Evolutionary conservation across 2,329 filamentous ascomycete genomes (phyloP).

Genomic region (Colletotrichum coccodes): DNA sequence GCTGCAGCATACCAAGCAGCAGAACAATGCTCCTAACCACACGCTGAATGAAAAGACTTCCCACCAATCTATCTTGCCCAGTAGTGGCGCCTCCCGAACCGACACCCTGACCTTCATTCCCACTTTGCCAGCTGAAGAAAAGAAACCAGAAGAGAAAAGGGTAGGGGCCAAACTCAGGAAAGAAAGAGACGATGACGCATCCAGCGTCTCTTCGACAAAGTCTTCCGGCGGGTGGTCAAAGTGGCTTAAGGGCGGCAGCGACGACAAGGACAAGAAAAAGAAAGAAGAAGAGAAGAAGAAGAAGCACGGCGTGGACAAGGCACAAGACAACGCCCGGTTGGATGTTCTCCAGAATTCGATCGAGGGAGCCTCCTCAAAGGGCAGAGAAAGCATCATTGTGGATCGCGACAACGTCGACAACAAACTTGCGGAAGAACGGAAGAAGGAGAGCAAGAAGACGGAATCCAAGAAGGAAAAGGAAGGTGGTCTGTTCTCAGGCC

Average conservation of each 20-base stretch:
- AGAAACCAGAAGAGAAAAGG: constrained; percentile 71
- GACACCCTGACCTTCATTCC: constrained; percentile 85
- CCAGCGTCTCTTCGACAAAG: constrained; percentile 72
- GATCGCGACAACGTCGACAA: constrained; percentile 80
- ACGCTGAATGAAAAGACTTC: constrained; percentile 73
- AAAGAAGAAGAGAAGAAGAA: constrained; percentile 76
- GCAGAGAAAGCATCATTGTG: constrained; percentile 84
- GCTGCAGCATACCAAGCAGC: constrained; percentile 35
- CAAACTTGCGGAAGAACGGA: constrained; percentile 83
- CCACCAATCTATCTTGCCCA: constrained; percentile 75
- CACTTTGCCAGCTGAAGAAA: constrained; percentile 75
- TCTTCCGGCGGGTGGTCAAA: constrained; percentile 81
- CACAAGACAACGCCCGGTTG: constrained; percentile 82
- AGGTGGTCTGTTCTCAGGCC: constrained; percentile 89
- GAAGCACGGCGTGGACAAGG: constrained; percentile 64
- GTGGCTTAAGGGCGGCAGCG: constrained; percentile 84
- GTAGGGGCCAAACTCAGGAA: constrained; percentile 70
- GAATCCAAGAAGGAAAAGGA: constrained; percentile 92
- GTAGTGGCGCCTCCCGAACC: constrained; percentile 73
- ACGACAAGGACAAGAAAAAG: constrained; percentile 72
- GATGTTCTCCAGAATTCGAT: constrained; percentile 91
- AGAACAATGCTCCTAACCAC: constrained; percentile 37
- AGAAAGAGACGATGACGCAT: constrained; percentile 71
- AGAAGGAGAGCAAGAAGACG: constrained; percentile 83
- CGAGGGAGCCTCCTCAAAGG: constrained; percentile 71